Percentiles rank a stretch among this genome's conserved stretches.
These are phyloP conservation scores for Fallopia convolvulus DNA, from an alignment of 148 eudicot species.

Conservation along the genomic window DNA sequence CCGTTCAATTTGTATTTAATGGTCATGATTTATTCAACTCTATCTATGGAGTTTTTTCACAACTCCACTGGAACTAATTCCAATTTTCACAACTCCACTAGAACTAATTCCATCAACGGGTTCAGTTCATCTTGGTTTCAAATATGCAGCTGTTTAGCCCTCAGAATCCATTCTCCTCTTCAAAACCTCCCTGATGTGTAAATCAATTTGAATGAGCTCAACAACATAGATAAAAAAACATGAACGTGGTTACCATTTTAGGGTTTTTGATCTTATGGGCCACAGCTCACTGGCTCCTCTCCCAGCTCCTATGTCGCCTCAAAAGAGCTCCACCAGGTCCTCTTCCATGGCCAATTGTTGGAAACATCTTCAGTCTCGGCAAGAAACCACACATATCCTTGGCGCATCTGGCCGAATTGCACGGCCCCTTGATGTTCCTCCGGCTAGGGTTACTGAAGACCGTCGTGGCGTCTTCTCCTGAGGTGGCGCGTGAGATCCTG, in stretches of 20 bases:
- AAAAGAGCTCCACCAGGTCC: constrained; percentile 12
- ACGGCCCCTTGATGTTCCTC: constrained; percentile 9
- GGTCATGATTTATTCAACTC: no score
- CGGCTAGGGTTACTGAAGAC: constrained; percentile 4
- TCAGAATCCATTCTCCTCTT: no score
- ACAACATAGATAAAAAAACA: not conserved
- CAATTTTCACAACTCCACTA: no score
- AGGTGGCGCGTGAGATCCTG: constrained; percentile 6
- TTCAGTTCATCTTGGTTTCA: no score
- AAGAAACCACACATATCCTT: constrained; percentile 6
- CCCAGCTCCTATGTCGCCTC: not conserved
- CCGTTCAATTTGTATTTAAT: no score
- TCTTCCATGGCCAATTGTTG: constrained; percentile 1
- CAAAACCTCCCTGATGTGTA: no score
- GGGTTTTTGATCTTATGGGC: not conserved
- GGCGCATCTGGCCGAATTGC: not conserved
- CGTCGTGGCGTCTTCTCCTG: constrained; percentile 3
- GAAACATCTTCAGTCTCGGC: constrained; percentile 10
- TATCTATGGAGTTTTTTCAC: no score
- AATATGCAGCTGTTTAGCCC: no score
- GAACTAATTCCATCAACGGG: no score
- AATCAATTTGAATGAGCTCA: not conserved
- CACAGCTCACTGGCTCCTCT: not conserved
- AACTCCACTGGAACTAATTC: no score
- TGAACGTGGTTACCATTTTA: not conserved